phyloP scores from a whole-genome alignment of 352 stramenopile species.

The Phytopythium mirpurense region DNA sequence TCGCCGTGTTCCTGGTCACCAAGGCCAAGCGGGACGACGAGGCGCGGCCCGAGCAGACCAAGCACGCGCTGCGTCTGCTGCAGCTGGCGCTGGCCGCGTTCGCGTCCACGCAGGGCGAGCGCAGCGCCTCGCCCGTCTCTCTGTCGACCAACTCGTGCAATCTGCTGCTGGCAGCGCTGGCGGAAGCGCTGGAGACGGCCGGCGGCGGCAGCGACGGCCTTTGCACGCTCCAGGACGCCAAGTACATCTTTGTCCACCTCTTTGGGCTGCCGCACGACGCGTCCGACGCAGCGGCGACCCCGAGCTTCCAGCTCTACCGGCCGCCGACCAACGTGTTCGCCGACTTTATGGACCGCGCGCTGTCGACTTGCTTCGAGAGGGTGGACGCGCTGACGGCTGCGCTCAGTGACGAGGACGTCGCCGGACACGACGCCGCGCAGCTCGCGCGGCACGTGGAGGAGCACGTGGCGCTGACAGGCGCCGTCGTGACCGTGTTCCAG shows the following conservation, averaged over 20 bases:
- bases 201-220: slow-evolving; percentile 11
- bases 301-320: slow-evolving; percentile 72
- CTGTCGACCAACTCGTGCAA: slow-evolving; percentile 70
- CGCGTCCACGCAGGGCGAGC: slow-evolving; percentile 13
- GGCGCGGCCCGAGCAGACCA: slow-evolving; percentile 23
- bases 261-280: slow-evolving; percentile 39
- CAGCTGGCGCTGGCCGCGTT: slow-evolving; percentile 46
- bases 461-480: slow-evolving; percentile 40
- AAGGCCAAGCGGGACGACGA: slow-evolving; percentile 38
- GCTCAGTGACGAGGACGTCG: neutral
- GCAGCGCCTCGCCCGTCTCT: slow-evolving; percentile 27
- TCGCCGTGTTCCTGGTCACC: slow-evolving; percentile 61
- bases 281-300: slow-evolving; percentile 3
- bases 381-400: neutral
- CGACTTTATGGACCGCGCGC: slow-evolving; percentile 54
- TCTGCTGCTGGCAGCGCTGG: slow-evolving; percentile 58
- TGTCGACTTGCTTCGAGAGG: slow-evolving; percentile 25
- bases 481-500: slow-evolving; percentile 63
- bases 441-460: slow-evolving; percentile 3
- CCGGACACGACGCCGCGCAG: slow-evolving; percentile 1
- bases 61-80: slow-evolving; percentile 43
- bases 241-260: slow-evolving; percentile 55
- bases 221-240: slow-evolving; percentile 44
- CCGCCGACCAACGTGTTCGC: slow-evolving; percentile 75
- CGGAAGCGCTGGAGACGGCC: slow-evolving; percentile 44